These are phyloP conservation scores for Hanseniaspora nectarophila DNA, from an alignment of 805 yeast genomes.

Conservation along the genomic window DNA sequence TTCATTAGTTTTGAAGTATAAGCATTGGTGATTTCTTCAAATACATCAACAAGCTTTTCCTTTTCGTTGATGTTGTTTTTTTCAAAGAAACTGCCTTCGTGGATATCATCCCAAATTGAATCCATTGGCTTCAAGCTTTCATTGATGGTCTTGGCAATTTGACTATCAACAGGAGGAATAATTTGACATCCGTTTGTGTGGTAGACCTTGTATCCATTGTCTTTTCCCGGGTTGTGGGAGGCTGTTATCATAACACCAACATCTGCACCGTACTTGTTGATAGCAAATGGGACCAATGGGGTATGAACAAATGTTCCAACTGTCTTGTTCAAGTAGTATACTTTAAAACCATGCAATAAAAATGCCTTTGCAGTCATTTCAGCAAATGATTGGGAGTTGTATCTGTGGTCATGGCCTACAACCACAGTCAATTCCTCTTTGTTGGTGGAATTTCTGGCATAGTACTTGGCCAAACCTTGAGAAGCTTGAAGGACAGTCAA, in stretches of 20 bases:
- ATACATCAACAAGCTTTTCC: constrained; percentile 25
- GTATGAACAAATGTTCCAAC: constrained; percentile 48
- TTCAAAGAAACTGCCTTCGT: constrained; percentile 15
- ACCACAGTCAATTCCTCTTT: constrained; percentile 41
- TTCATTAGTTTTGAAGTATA: constrained; percentile 32
- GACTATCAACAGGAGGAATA: constrained; percentile 77
- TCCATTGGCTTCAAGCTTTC: constrained; percentile 43
- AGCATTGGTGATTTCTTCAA: constrained; percentile 31
- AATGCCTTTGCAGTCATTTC: constrained; percentile 67
- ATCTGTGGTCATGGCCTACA: constrained; percentile 86
- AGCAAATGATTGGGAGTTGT: constrained; percentile 69
- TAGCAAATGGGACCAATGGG: constrained; percentile 83
- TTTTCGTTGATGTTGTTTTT: constrained; percentile 26
- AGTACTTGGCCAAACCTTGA: constrained; percentile 59
- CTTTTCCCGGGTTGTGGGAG: constrained; percentile 72
- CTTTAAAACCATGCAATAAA: constrained; percentile 52
- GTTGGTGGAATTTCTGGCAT: constrained; percentile 23
- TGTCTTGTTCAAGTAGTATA: constrained; percentile 42
- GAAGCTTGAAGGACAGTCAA: constrained; percentile 84
- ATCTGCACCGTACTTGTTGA: constrained; percentile 48
- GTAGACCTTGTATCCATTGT: constrained; percentile 91
- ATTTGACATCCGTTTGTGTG: constrained; percentile 92
- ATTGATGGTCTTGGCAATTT: constrained; percentile 54
- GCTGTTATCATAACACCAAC: constrained; percentile 93
- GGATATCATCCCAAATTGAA: constrained; percentile 30